These are phyloP conservation scores for Rhazya stricta DNA, from an alignment of 257 asterid genomes.

Conservation along the genomic window DNA sequence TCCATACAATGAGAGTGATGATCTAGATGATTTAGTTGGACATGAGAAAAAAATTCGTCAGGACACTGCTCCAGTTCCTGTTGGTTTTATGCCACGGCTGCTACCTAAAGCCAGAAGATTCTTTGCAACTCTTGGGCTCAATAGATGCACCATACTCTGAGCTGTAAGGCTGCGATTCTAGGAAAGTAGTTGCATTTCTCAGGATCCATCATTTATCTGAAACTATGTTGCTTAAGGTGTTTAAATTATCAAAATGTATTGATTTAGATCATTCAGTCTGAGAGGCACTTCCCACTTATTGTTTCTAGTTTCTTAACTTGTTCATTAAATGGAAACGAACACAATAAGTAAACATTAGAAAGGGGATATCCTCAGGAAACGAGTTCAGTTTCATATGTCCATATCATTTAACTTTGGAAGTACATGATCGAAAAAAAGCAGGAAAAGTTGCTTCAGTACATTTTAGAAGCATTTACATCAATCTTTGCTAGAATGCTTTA, in stretches of 20 bases:
- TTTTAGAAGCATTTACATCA: no score
- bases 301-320: background rate
- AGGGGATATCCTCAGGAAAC: background rate
- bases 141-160: slow-evolving; percentile 76
- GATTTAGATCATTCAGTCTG: no score
- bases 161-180: background rate
- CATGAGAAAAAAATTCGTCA: slow-evolving; percentile 48
- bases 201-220: background rate
- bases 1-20: slow-evolving; percentile 32
- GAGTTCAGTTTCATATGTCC: no score
- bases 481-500: no score
- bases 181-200: background rate
- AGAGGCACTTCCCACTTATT: background rate
- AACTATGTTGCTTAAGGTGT: background rate
- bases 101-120: slow-evolving; percentile 56
- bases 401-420: background rate
- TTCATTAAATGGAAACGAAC: background rate
- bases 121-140: slow-evolving; percentile 54
- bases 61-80: slow-evolving; percentile 39
- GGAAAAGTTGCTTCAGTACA: no score
- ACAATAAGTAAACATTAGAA: background rate
- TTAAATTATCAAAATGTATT: no score
- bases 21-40: slow-evolving; percentile 23
- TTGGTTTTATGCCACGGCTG: slow-evolving; percentile 48
- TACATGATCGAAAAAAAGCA: no score